Base-by-base conservation (phyloP, 148 eudicot species). In the Chenopodium suecicum region DNA sequence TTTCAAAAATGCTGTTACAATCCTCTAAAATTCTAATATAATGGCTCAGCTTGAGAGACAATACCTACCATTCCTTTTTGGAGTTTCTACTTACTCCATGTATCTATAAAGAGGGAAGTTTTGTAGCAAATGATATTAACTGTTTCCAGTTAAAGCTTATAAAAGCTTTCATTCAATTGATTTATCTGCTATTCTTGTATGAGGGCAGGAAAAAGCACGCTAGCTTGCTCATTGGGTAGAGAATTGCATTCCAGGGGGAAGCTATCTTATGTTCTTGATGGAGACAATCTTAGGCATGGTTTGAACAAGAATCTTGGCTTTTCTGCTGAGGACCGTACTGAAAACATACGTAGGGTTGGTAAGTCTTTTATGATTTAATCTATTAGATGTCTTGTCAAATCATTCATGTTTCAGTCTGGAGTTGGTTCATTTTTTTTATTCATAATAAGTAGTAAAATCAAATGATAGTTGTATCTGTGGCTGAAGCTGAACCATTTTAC, bases 261-360 rank as follows among this genome's bases (percentile, higher is more conserved):
- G 58, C 89, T 95, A 75, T 90, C 98, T 20, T 95, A 95, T 79
- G 86, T 93, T 54, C 96, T 95, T 80, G 98, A 95, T 60, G 98
- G 98, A 67, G 98, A 95, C 86, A 95, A 93, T 86, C 86, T 95
- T 75, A 90, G 98, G 86, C 98, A 93, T 85, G 97, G 97, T 34
- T 86, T 95, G 14, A 95, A 91, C 86, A 95, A 91, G 84, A 91
- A 95, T 82, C 92, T 95, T 54, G 93, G 97, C 79, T 95, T 95
- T 83, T 47, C 87, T 58, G 90, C 94, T 3, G 97, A 93, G 77
- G 97, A 93, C 75, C 89, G 98, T 70, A 89, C 90, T 76, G 97
- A 95, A 89, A 95, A 93, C 80, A 95, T 95, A 66, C 92, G 98
- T 72, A 90, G 98, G 84, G 96, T 92, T 86, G 98, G 98, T 95